phyloP scores from a whole-genome alignment of 1,139 yeast species.

The Candida dubliniensis region DNA sequence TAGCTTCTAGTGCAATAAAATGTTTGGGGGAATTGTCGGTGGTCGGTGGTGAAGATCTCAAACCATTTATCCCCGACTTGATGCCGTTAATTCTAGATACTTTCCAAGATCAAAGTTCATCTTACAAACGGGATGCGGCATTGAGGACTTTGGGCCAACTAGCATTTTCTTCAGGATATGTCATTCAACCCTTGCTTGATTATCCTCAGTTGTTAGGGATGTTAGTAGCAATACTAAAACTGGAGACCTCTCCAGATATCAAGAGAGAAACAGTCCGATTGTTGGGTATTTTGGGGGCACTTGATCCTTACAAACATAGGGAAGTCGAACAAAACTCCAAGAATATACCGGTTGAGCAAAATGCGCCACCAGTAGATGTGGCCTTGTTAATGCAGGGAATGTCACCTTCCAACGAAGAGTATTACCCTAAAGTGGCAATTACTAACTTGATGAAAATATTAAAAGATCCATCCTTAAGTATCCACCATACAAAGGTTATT shows the following conservation, averaged over 20 bases:
- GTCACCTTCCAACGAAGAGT: slow-evolving; percentile 92
- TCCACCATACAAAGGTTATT: slow-evolving; percentile 87
- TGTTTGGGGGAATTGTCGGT: slow-evolving; percentile 90
- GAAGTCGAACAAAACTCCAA: slow-evolving; percentile 81
- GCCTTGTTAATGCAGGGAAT: slow-evolving; percentile 89
- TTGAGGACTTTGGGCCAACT: slow-evolving; percentile 84
- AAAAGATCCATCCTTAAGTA: slow-evolving; percentile 78
- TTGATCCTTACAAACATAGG: slow-evolving; percentile 93
- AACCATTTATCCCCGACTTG: slow-evolving; percentile 66
- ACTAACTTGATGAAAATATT: slow-evolving; percentile 78
- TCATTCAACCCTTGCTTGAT: slow-evolving; percentile 87
- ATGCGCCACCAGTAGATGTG: slow-evolving; percentile 87
- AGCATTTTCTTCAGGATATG: slow-evolving; percentile 90
- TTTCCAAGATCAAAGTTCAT: slow-evolving; percentile 87
- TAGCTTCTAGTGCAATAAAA: slow-evolving; percentile 79
- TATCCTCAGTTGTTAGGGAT: slow-evolving; percentile 87
- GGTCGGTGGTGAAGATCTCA: slow-evolving; percentile 85
- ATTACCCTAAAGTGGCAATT: slow-evolving; percentile 93
- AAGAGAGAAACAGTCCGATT: slow-evolving; percentile 86
- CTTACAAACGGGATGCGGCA: slow-evolving; percentile 86
- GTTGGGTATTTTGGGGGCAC: slow-evolving; percentile 91
- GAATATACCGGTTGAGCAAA: slow-evolving; percentile 67
- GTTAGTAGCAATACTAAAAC: slow-evolving; percentile 75
- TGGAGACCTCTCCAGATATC: slow-evolving; percentile 71
- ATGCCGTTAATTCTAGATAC: slow-evolving; percentile 90